Conservation (phyloP, 345 rosid genomes). For the Citrus trifoliata region DNA sequence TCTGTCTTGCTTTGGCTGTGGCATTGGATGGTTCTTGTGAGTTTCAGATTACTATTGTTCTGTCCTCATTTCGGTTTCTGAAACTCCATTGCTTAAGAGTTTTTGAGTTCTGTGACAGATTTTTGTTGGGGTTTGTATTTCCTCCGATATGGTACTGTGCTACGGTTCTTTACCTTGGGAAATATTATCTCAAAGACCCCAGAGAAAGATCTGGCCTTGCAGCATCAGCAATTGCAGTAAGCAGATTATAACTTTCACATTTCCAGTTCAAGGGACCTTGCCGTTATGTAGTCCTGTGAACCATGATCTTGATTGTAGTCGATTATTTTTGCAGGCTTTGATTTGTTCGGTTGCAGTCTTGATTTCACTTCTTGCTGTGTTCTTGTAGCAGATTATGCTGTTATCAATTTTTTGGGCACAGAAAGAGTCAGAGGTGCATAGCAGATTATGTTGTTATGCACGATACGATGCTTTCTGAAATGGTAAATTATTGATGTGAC, state of each 20-base stretch:
- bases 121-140: conserved; percentile 24
- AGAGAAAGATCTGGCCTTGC: conserved; percentile 36
- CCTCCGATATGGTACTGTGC: conserved; percentile 30
- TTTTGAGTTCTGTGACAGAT: conserved; percentile 12
- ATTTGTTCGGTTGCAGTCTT: conserved; percentile 13
- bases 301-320: background rate
- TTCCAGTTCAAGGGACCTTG: background rate
- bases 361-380: conserved; percentile 9
- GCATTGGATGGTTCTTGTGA: conserved; percentile 33
- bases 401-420: background rate
- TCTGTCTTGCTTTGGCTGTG: conserved; percentile 31
- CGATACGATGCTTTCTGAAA: background rate
- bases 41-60: background rate
- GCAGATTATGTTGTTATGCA: background rate
- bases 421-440: background rate
- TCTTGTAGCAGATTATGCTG: background rate
- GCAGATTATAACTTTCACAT: background rate
- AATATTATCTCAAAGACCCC: conserved; percentile 22
- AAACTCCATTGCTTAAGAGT: background rate
- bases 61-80: background rate
- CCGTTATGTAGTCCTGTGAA: background rate
- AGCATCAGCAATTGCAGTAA: conserved; percentile 37
- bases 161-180: conserved; percentile 19
- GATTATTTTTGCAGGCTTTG: conserved; percentile 21
- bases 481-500: background rate